Base-by-base conservation (phyloP, 2,329 filamentous ascomycete species). In the Hymenotorrendiella dingleyae region DNA sequence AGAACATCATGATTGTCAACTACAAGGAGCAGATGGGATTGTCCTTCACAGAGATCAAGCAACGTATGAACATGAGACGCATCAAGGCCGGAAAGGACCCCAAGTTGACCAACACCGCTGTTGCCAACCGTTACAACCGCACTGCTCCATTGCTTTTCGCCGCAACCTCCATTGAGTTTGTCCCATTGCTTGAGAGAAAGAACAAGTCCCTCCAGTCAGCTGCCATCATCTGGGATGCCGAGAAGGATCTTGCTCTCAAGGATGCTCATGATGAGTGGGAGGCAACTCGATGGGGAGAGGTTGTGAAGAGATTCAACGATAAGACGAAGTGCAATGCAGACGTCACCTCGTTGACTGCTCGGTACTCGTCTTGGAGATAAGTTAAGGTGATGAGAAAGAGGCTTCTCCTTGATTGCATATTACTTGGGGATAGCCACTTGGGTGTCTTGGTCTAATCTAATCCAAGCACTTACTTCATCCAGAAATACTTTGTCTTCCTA, bases 1-100 rank as follows among this genome's bases (percentile, higher is more conserved):
- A 59, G 29, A 62, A 62, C 14, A 51, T 62, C 9, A 34, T 17
- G 1, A 61, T 62, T 27, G 55, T 62, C 42, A 54, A 62, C 12
- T 28, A 58, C 40, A 49, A 52, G 12, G 60, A 62, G 16, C 46
- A 43, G 4, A 34, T 49, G 3, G 35, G 36, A 9, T 17, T 48
- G 20, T 28, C 30, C 4, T 62, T 57, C 14, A n/a, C 21, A 0
- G 38, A 59, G 2, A 59, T 62, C 22, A 49, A 42, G 1, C 39
- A 54, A 0, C 16, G 11, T 1, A 36, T 62, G 11, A 62, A 62
- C 21, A 21, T 42, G 1, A 30, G 48, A 6, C 48, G 56, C 3
- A 39, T 58, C 12, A 17, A 20, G 1, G 20, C 27, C 1, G 60
- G 59, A 4, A 41, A 26, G 4, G 17, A 36, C 3, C 54, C 54